Percentiles rank a stretch among this genome's conserved stretches.
These are phyloP conservation scores for Penicillium diatomitis DNA, from an alignment of 495 filamentous ascomycete species.

Conservation along the genomic window DNA sequence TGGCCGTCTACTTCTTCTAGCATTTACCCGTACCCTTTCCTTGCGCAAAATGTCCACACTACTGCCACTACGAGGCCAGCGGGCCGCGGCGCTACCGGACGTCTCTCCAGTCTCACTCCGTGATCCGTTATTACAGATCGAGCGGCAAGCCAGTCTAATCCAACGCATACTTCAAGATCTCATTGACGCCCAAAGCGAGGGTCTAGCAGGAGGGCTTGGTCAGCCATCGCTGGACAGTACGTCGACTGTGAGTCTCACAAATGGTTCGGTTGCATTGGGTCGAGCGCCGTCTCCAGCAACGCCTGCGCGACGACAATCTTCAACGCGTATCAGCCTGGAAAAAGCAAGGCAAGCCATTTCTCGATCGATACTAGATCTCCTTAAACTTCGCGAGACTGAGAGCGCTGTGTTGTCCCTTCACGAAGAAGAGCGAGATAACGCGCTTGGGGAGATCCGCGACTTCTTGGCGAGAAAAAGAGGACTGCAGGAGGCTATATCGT, in stretches of 20 bases:
- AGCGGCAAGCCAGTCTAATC: conserved; percentile 44
- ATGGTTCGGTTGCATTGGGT: conserved; percentile 18
- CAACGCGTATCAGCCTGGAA: conserved; percentile 48
- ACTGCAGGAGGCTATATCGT: conserved; percentile 37
- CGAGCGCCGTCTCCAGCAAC: conserved; percentile 25
- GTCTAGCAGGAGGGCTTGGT: conserved; percentile 49
- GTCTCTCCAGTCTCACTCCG: conserved; percentile 23
- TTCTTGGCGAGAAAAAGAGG: conserved; percentile 45
- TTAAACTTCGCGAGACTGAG: conserved; percentile 65
- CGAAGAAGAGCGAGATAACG: conserved; percentile 45
- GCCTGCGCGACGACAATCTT: conserved; percentile 54
- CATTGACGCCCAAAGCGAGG: conserved; percentile 77
- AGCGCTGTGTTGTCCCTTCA: conserved; percentile 49
- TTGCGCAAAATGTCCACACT: conserved; percentile 25
- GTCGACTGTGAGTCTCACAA: conserved; percentile 43
- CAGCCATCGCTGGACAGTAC: conserved; percentile 24
- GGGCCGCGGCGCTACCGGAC: conserved; percentile 19
- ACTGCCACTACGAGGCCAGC: conserved; percentile 18
- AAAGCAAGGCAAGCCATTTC: conserved; percentile 65
- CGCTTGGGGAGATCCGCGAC: conserved; percentile 50
- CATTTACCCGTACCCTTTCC: neutral
- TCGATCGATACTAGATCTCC: conserved; percentile 59
- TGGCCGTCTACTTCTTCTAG: neutral
- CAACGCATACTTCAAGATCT: conserved; percentile 69
- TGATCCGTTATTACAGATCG: conserved; percentile 34